Evolutionary conservation across 495 filamentous ascomycete genomes (phyloP), one percentile per base, ranked within the genome.

Genomic region (Beverwykella pulmonaria): DNA sequence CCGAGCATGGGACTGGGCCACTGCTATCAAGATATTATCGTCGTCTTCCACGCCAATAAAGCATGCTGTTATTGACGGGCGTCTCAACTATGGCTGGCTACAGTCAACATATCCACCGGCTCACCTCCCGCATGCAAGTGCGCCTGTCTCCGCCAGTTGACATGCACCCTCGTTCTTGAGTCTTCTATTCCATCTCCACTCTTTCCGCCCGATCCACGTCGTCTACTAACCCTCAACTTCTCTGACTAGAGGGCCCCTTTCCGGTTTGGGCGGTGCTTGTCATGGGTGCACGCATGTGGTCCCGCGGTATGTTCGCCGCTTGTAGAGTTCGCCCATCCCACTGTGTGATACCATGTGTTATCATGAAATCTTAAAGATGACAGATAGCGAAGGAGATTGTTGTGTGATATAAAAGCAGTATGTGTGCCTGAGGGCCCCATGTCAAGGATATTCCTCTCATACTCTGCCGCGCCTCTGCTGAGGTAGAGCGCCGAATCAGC

Each of bases 281-380:
- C 52, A 27, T 34, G 19, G 55, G 12, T 14, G 47, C 0, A 14
- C 4, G 12, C 15, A 3, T 15, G 26, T 58, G 29, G n/a, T 15
- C 27, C 62, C 53, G 12, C 19, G 14, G 36, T 22, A 29, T 30
- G 46, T 52, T 1, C 48, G 46, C 30, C 49, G 52, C 25, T 10
- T 25, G 54, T 44, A 65, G 62, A 54, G 62, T 46, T 50, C 48
- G 48, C 10, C 27, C 23, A 52, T 52, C 22, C 53, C 62, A 59
- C 62, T 25, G 25, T 59, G 53, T 44, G 22, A 17, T 23, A 46
- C 62, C 53, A 59, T 59, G 53, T 44, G 22, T 15, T 23, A 46
- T 54, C 53, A 59, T 65, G 46, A 50, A 59, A 52, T 26, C 27
- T 65, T 59, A n/a, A n/a, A n/a, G n/a, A n/a, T 58, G 53, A 65